Percentiles rank a stretch among this genome's conserved stretches.
phyloP scores from a whole-genome alignment of 2,329 filamentous ascomycete genomes.

The Orbilia quercus region DNA sequence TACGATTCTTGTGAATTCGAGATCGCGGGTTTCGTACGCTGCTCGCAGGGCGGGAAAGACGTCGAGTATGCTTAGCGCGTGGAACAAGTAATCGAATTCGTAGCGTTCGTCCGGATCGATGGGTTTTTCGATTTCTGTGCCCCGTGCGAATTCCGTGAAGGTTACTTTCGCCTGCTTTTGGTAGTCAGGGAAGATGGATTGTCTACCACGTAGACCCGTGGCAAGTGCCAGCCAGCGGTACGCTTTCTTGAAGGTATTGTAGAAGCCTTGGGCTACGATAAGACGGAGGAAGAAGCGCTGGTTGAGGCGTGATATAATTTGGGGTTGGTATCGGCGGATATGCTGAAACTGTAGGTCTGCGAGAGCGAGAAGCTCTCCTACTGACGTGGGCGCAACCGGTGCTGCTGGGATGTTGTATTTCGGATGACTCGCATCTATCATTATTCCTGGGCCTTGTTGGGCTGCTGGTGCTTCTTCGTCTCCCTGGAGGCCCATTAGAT shows the following conservation, averaged over 20 bases:
- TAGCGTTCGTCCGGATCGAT: slow-evolving; percentile 30
- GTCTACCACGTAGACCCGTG: slow-evolving; percentile 20
- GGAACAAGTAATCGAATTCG: slow-evolving; percentile 34
- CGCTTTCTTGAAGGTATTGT: slow-evolving; percentile 38
- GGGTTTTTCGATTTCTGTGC: not conserved
- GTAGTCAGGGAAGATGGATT: slow-evolving; percentile 17
- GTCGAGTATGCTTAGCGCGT: slow-evolving; percentile 9
- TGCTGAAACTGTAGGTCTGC: slow-evolving; percentile 34
- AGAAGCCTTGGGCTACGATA: slow-evolving; percentile 24
- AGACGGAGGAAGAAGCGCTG: slow-evolving; percentile 34
- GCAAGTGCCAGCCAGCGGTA: slow-evolving; percentile 28
- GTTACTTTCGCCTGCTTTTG: slow-evolving; percentile 21
- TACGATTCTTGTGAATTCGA: slow-evolving; percentile 37
- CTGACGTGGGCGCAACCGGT: slow-evolving; percentile 8
- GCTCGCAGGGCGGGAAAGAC: slow-evolving; percentile 23
- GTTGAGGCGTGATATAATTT: not conserved
- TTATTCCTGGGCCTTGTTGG: not conserved
- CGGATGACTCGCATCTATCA: slow-evolving; percentile 1
- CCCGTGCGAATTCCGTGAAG: slow-evolving; percentile 28
- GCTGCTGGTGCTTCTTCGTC: slow-evolving; percentile 1
- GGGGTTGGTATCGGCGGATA: slow-evolving; percentile 21
- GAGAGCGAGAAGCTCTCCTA: slow-evolving; percentile 27
- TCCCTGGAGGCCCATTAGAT: not conserved
- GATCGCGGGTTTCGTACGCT: slow-evolving; percentile 33
- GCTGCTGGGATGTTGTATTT: slow-evolving; percentile 27